Evolutionary conservation across 1,284 basidiomycete genomes (phyloP), one percentile per base, ranked within the genome.

Genomic region (Rhodotorula sp.): DNA sequence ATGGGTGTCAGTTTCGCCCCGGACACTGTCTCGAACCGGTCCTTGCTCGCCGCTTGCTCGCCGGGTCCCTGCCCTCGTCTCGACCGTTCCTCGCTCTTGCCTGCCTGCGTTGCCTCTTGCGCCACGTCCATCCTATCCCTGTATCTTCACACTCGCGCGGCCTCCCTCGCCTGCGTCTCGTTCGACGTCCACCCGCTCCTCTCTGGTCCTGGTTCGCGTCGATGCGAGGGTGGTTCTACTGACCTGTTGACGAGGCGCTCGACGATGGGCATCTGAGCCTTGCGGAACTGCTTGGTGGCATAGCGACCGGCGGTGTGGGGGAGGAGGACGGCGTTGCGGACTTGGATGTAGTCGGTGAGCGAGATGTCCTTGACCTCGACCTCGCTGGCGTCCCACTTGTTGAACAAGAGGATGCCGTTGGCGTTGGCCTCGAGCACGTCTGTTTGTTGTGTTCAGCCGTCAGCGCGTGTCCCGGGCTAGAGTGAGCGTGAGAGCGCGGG

Each of bases 231-330:
- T 49, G 18, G 48, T 49, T 49, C 7, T 17, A 6, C 18, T 20
- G 48, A 49, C 93, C 91, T 91, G 87, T 98, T 95, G 77, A 99
- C 95, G 79, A 99, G 87, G 81, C 95, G 93, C 86, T 99, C 95
- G 79, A 99, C 96, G 82, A 99, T 96, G 81, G 96, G 96, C 95
- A 99, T 99, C 84, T 96, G 93, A 29, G 94, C 94, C 89, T 99
- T 99, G 87, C 95, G 96, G 90, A 99, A 99, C 84, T 97, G 94
- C 87, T 98, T 98, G 87, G 94, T 94, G 82, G 95, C 93, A 83
- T 98, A 99, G 83, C 96, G 93, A 78, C 96, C 96, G 78, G 95
- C 95, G 74, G 96, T 99, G 88, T 99, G 95, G 45, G 65, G 66
- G 46, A 68, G 68, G 57, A 67, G 74, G 68, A 77, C 67, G 51